Evolutionary conservation across 768 basidiomycete species (phyloP), one percentile per base, ranked within the genome.

Genomic region (Serendipita sp.): DNA sequence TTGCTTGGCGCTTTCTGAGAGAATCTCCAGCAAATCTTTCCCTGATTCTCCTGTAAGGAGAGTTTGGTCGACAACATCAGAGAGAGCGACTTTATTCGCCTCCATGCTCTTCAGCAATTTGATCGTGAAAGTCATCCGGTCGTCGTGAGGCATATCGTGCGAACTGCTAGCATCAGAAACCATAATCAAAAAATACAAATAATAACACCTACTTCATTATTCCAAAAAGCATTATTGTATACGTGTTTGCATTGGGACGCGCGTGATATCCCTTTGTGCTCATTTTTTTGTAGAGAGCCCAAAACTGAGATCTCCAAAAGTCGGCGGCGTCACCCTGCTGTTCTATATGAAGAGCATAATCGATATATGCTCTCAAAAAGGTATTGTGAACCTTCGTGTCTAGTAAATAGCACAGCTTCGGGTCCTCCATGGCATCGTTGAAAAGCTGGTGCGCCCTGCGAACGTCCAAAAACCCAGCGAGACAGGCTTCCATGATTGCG

Each of bases 401-500:
- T 22, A 83, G 68, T 16, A 88, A 68, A 3, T 77, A 74, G 75
- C 75, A 34, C 69, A 66, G 30, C 65, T 66, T 7, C 71, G 68
- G 22, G 65, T 65, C 42, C 64, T 51, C 42, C 51, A 41, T 3
- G 85, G 80, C 41, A 93, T 78, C 76, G 51, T 82, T 79, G 65
- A 93, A 91, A 24, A 94, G 79, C 41, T 76, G 74, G 65, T 82
- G 82, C 4, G 91, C 91, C 3, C 92, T 85, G 0, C 79, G 76
- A 0, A 92, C 82, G 70, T 92, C 88, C 70, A 85, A 82, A 2
- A 81, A 69, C 65, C 86, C 81, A 70, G 85, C 79, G 13, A 94
- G 73, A 70, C 92, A 94, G 3, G 90, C 88, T 67, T 88, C 84
- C 73, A 94, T 87, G 65, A 94, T 79, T 0, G 87, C 82, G 11